Percentiles rank a stretch among this genome's conserved stretches.
Evolutionary conservation across 1,139 yeast genomes (phyloP).

Genomic region (Geotrichum cucujoidarum): DNA sequence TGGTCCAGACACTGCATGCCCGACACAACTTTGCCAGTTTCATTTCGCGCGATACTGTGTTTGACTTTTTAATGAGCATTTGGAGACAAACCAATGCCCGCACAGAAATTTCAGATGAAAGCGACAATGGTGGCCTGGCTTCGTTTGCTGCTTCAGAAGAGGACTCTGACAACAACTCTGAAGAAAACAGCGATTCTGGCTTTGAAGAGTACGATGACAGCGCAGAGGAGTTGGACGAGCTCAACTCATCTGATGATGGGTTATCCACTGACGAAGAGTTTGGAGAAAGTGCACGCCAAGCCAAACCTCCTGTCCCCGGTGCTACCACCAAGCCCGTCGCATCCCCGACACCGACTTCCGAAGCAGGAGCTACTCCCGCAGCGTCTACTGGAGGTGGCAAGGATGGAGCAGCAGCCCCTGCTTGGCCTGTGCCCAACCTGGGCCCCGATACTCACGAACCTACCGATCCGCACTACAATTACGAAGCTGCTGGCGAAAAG

Average conservation of each 20-base stretch:
- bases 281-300: slow-evolving; percentile 22
- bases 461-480: slow-evolving; percentile 48
- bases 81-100: slow-evolving; percentile 35
- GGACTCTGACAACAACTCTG: slow-evolving; percentile 18
- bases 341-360: slow-evolving; percentile 20
- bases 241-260: slow-evolving; percentile 21
- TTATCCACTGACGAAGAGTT: slow-evolving; percentile 23
- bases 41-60: slow-evolving; percentile 72
- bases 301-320: slow-evolving; percentile 8
- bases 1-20: slow-evolving; percentile 61
- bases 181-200: slow-evolving; percentile 14
- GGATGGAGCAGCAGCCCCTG: background rate
- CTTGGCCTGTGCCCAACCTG: slow-evolving; percentile 36
- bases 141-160: slow-evolving; percentile 17
- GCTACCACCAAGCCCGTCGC: slow-evolving; percentile 14
- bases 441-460: slow-evolving; percentile 59
- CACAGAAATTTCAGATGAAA: slow-evolving; percentile 25
- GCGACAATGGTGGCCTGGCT: slow-evolving; percentile 6
- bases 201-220: slow-evolving; percentile 25
- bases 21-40: slow-evolving; percentile 80
- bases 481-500: slow-evolving; percentile 54
- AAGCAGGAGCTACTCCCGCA: slow-evolving; percentile 9
- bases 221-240: slow-evolving; percentile 24
- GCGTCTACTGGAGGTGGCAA: slow-evolving; percentile 7
- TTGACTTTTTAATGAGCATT: slow-evolving; percentile 51